Conservation (phyloP, 768 basidiomycete species). For the Mycena pura region DNA sequence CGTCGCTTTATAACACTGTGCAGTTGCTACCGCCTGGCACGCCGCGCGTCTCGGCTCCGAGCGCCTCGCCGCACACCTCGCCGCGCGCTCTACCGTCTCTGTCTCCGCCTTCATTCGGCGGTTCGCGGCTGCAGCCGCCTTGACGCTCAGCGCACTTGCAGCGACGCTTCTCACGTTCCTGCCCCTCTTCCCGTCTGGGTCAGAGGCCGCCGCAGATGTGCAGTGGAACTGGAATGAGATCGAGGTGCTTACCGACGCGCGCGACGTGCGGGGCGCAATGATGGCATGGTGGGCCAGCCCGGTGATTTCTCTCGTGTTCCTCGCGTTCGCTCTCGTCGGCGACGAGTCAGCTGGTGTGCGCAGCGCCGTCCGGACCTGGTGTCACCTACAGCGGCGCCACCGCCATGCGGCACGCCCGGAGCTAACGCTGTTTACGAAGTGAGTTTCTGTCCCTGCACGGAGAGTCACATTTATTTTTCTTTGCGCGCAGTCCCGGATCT, state of each 20-base stretch:
- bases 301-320: constrained; percentile 45
- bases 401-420: constrained; percentile 10
- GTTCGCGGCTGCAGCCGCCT: constrained; percentile 2
- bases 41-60: neutral
- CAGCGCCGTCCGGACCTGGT: neutral
- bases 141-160: neutral
- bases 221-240: constrained; percentile 44
- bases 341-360: constrained; percentile 49
- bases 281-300: constrained; percentile 51
- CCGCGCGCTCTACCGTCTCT: constrained; percentile 15
- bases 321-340: constrained; percentile 46
- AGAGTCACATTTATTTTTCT: neutral
- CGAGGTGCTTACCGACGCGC: constrained; percentile 33
- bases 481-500: neutral
- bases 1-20: neutral
- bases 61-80: constrained; percentile 6
- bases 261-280: constrained; percentile 37
- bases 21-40: constrained; percentile 7
- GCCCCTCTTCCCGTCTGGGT: constrained; percentile 30
- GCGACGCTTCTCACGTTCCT: constrained; percentile 34
- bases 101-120: constrained; percentile 8
- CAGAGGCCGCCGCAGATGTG: constrained; percentile 40
- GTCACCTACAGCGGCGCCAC: neutral
- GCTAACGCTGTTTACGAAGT: constrained; percentile 12
- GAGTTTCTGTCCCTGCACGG: no score